Evolutionary conservation across 2,329 filamentous ascomycete genomes (phyloP).

Genomic region (Aspergillus fijiensis): DNA sequence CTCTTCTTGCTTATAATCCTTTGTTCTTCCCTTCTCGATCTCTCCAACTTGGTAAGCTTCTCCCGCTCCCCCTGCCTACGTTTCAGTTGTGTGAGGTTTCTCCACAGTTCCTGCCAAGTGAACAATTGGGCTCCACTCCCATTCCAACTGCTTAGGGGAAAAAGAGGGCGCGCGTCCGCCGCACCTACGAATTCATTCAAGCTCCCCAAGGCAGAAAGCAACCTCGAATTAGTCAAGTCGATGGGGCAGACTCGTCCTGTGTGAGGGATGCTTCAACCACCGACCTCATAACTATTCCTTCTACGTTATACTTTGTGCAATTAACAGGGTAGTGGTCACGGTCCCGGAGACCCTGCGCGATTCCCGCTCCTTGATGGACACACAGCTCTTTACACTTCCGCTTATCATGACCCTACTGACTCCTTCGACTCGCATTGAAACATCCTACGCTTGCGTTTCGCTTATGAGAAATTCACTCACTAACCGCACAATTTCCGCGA

Average conservation of each 20-base stretch:
- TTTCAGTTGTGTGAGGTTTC: conserved; percentile 17
- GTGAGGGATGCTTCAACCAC: not conserved
- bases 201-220: not conserved
- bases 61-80: conserved; percentile 16
- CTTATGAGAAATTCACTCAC: conserved; percentile 1
- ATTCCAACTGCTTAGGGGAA: conserved; percentile 26
- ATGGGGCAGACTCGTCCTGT: not conserved
- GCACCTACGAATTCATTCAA: not conserved
- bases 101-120: conserved; percentile 32
- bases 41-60: conserved; percentile 13
- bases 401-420: conserved; percentile 7
- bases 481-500: conserved; percentile 11
- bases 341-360: conserved; percentile 7
- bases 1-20: not conserved
- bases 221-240: not conserved
- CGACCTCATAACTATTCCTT: not conserved
- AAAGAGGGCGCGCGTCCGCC: not conserved
- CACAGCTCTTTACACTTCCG: not conserved
- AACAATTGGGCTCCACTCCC: conserved; percentile 31
- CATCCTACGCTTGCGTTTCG: conserved; percentile 5
- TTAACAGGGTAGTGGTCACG: not conserved
- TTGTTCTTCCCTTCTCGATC: conserved; percentile 6
- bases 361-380: conserved; percentile 1
- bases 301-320: not conserved
- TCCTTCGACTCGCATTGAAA: not conserved